These are phyloP conservation scores for Populus hybrid DNA, from an alignment of 441 rosid genomes.

Conservation along the genomic window DNA sequence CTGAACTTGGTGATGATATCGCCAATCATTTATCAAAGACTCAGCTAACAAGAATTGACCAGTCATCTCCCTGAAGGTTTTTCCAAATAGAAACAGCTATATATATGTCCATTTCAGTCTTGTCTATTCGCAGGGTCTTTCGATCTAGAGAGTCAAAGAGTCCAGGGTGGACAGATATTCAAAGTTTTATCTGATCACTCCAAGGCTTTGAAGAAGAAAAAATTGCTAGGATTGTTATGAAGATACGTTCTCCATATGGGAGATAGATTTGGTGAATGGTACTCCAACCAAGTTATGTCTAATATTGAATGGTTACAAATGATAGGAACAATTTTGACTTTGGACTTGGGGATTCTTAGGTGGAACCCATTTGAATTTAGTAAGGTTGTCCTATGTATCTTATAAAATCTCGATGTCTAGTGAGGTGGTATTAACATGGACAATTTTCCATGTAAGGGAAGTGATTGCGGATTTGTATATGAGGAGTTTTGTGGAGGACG, in stretches of 20 bases:
- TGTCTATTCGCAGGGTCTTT: slow-evolving; percentile 4
- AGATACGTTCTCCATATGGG: slow-evolving; percentile 11
- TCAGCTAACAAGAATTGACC: neutral
- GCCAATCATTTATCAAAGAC: neutral
- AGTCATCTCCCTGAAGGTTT: neutral
- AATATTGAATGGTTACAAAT: slow-evolving; percentile 21
- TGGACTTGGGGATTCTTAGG: slow-evolving; percentile 29
- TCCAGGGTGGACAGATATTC: neutral
- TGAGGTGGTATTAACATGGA: slow-evolving; percentile 13
- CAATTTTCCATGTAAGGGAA: slow-evolving; percentile 35
- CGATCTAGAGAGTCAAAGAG: neutral
- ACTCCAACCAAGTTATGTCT: neutral
- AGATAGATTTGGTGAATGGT: neutral
- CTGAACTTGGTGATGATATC: neutral
- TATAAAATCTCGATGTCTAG: neutral
- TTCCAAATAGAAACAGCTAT: neutral
- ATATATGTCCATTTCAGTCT: slow-evolving; percentile 7
- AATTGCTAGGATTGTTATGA: neutral
- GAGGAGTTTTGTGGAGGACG: slow-evolving; percentile 43
- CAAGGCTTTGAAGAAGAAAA: neutral
- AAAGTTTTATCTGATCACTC: slow-evolving; percentile 1
- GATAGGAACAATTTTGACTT: slow-evolving; percentile 33
- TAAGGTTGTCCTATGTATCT: no score
- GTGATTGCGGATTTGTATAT: slow-evolving; percentile 27
- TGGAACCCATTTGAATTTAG: slow-evolving; percentile 37